Conservation (phyloP, 805 yeast species). For the Wilhelminamyces savonicus region DNA sequence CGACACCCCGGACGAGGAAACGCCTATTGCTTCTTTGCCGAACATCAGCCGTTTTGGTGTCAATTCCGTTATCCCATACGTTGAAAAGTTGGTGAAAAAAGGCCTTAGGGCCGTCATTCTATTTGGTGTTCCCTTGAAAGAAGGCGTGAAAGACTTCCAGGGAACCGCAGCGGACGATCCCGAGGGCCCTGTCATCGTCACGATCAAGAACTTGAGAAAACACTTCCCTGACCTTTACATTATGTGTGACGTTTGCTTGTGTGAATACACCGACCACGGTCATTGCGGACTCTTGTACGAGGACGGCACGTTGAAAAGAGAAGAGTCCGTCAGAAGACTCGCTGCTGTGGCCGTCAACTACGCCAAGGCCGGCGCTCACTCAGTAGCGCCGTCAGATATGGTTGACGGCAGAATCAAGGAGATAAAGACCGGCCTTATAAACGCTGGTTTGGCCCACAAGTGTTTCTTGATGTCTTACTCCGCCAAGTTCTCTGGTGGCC, state of each 20-base stretch:
- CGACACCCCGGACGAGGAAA: slow-evolving; percentile 76
- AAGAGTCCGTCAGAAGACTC: slow-evolving; percentile 66
- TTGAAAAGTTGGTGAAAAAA: slow-evolving; percentile 61
- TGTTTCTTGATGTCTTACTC: slow-evolving; percentile 89
- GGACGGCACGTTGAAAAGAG: slow-evolving; percentile 80
- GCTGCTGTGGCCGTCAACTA: slow-evolving; percentile 95
- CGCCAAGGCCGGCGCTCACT: slow-evolving; percentile 92
- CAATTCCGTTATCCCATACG: slow-evolving; percentile 69
- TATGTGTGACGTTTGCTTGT: slow-evolving; percentile 91
- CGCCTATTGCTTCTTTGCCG: slow-evolving; percentile 71
- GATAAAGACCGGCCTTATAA: slow-evolving; percentile 78
- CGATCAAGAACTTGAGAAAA: slow-evolving; percentile 57
- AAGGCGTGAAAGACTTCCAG: slow-evolving; percentile 66
- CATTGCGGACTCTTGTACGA: slow-evolving; percentile 90
- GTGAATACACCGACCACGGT: slow-evolving; percentile 97
- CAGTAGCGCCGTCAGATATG: slow-evolving; percentile 97
- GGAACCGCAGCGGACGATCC: slow-evolving; percentile 96
- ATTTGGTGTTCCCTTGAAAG: slow-evolving; percentile 84
- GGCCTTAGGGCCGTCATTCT: slow-evolving; percentile 83
- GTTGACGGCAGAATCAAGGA: slow-evolving; percentile 90
- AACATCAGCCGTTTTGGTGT: slow-evolving; percentile 84
- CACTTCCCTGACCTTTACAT: slow-evolving; percentile 79
- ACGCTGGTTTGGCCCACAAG: slow-evolving; percentile 77
- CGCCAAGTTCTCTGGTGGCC: slow-evolving; percentile 85
- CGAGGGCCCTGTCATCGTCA: slow-evolving; percentile 85